Base-by-base conservation (phyloP, 805 yeast genomes). In the Candida pini region DNA sequence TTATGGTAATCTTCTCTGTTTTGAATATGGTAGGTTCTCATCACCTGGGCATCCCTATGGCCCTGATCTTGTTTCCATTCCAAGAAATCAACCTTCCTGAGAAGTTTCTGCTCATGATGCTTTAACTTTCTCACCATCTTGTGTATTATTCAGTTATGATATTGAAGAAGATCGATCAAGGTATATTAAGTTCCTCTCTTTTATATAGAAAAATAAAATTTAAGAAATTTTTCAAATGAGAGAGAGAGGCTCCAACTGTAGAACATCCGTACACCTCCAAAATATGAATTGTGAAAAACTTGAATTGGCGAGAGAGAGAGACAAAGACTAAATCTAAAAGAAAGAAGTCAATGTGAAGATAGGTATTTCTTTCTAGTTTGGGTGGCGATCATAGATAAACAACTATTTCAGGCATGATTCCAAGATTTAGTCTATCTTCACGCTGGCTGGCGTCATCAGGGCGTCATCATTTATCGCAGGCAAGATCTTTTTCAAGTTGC, bases 41-140 rank as follows among this genome's bases (percentile, higher is more conserved):
- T 92, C 22, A 92, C 95, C 60, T 85, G 90, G n/a, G 95, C 80
- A 49, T 90, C 98, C 48, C 98, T 69, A 60, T 92, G 98, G 20
- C 90, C 87, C 36, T 82, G 80, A 58, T 92, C 98, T 51, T 87
- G 95, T 60, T 92, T 92, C 97, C 97, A 92, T 60, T 92, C 94
- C 33, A 87, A 83, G 65, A 92, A 87, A 56, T 92, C 97, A 34
- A 92, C 97, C 62, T 92, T 92, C 68, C 84, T 88, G 51, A 92
- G 74, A 51, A 92, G 76, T 63, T 88, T 89, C 70, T 85, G 82
- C 73, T 92, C 98, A 62, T 92, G 98, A 65, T 84, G 87, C 60
- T 92, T 92, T 41, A 92, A 73, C 49, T 84, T 71, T 60, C 98
- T 73, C 31, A 83, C 95, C 95, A 84, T 83, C 27, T 25, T 21